Percentiles rank a stretch among this genome's conserved stretches.
Conservation (phyloP, 164 flowering plant genomes). For the Piper betle region DNA sequence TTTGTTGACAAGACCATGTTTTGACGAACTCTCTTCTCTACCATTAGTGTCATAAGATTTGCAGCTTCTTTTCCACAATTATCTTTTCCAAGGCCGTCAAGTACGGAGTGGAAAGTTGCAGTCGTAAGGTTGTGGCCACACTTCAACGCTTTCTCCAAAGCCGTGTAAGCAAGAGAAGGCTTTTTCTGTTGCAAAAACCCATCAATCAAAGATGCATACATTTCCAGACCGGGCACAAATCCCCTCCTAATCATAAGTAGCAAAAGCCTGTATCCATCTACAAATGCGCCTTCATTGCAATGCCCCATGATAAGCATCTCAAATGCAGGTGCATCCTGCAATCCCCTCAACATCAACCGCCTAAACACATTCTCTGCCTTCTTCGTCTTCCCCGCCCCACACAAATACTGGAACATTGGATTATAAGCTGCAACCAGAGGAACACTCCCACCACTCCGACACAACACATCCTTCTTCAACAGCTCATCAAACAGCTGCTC, state of each 20-base stretch:
- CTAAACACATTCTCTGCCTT: conserved; percentile 63
- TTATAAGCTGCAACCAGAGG: conserved; percentile 55
- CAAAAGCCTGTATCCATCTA: conserved; percentile 51
- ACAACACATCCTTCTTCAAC: conserved; percentile 33
- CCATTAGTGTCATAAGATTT: conserved; percentile 33
- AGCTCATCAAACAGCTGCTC: conserved; percentile 58
- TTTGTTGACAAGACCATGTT: conserved; percentile 41
- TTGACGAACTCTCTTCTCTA: conserved; percentile 40
- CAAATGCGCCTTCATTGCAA: conserved; percentile 61
- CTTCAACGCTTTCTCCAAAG: conserved; percentile 68
- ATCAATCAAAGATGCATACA: conserved; percentile 37
- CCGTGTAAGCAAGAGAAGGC: conserved; percentile 71
- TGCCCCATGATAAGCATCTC: conserved; percentile 72
- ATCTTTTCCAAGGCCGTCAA: conserved; percentile 60
- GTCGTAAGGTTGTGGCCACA: conserved; percentile 59
- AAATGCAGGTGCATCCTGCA: conserved; percentile 55
- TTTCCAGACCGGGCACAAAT: conserved; percentile 36
- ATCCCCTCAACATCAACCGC: conserved; percentile 77
- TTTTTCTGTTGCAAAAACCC: conserved; percentile 70
- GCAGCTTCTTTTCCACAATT: conserved; percentile 74
- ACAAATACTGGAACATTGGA: conserved; percentile 56
- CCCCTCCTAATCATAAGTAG: conserved; percentile 72
- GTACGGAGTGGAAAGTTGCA: conserved; percentile 44
- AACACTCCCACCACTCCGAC: conserved; percentile 29
- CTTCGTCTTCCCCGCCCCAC: conserved; percentile 49